phyloP scores from a whole-genome alignment of 495 filamentous ascomycete genomes.

The Talaromyces nanjingensis region DNA sequence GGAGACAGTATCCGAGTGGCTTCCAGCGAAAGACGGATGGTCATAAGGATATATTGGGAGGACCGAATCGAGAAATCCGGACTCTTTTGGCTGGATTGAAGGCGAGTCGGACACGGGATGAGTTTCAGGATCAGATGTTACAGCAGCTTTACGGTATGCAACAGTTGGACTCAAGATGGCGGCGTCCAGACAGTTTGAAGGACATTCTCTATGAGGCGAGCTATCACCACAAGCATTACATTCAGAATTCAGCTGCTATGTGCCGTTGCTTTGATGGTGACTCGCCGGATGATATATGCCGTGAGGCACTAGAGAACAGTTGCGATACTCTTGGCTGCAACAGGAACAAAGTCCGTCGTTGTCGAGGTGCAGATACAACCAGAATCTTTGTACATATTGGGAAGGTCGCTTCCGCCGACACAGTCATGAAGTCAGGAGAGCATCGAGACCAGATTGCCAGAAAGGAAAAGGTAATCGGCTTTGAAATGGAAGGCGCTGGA shows the following conservation, averaged over 20 bases:
- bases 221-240: background rate
- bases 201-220: background rate
- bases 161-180: background rate
- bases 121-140: background rate
- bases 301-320: background rate
- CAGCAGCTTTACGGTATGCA: background rate
- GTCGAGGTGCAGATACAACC: background rate
- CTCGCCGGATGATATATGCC: background rate
- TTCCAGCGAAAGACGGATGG: constrained; percentile 13
- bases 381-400: background rate
- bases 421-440: constrained; percentile 20
- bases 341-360: background rate
- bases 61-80: background rate
- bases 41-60: constrained; percentile 14
- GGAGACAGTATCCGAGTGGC: constrained; percentile 14
- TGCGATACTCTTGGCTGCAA: background rate
- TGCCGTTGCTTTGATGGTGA: background rate
- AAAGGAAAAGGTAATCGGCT: constrained; percentile 20
- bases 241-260: background rate
- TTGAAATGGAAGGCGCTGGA: constrained; percentile 39
- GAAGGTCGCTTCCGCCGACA: constrained; percentile 16
- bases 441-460: constrained; percentile 16
- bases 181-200: background rate
- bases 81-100: background rate
- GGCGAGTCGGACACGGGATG: background rate